Evolutionary conservation across 306 rosid genomes (phyloP), one percentile per base, ranked within the genome.

Genomic region (Senna siamea): DNA sequence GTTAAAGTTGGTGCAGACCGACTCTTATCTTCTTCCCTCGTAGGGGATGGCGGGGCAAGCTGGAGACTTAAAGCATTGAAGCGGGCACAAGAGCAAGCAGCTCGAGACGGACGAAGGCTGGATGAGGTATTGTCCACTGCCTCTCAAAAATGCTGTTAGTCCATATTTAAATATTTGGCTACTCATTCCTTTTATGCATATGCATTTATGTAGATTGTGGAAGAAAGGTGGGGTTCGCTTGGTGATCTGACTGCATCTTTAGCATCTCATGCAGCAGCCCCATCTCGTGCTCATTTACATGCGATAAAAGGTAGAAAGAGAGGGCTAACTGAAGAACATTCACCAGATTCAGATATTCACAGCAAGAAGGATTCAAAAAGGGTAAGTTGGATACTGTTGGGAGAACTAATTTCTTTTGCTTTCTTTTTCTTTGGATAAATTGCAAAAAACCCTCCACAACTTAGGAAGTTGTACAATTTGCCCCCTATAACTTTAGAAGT

Each of bases 21-120:
- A 78, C 86, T 84, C 81, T 78, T 84, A 28, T 81, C 93, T 80
- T 87, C 93, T 72, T 85, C 96, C 5, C 77, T 88, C 78, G 88
- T 94, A 80, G 97, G 98, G 65, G 98, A 91, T 79, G 98, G 97
- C 62, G 98, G 97, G 19, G 96, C 96, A 40, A 94, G 96, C 80
- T 94, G 98, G 98, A 91, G 95, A 79, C 91, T 89, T 54, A 94
- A 94, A 88, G 98, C 98, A 14, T 76, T 89, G 87, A 94, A 91
- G 74, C 97, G 98, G 43, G 96, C 98, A 22, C 84, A 88, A 83
- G 96, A 94, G 80, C 97, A 91, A 84, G 96, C 96, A 59, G 84
- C 88, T 70, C 87, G 96, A 70, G 96, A 91, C 64, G 97, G 97
- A 34, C 79, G 84, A 19, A 77, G 66, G 73, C 74, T 87, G 57